These are phyloP conservation scores for Fusarium agapanthi DNA, from an alignment of 2,329 filamentous ascomycete genomes.

Conservation along the genomic window DNA sequence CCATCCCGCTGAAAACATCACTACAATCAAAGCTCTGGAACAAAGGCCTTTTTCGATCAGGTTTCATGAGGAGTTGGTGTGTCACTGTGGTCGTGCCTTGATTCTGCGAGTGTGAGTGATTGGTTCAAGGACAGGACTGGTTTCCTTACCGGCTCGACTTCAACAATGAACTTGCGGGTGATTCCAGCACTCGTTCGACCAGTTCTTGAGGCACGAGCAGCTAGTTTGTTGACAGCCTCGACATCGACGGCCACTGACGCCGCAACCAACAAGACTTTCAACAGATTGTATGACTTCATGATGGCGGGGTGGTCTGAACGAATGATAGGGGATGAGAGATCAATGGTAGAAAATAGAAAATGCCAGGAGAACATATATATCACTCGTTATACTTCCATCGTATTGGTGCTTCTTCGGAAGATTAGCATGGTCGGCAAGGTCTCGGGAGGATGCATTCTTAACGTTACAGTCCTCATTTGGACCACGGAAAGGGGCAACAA, in stretches of 20 bases:
- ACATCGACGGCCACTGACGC: constrained; percentile 12
- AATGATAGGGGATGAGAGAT: neutral
- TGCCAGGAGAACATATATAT: constrained; percentile 6
- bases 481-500: constrained; percentile 17
- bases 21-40: constrained; percentile 47
- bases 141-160: constrained; percentile 38
- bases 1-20: constrained; percentile 49
- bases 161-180: constrained; percentile 40
- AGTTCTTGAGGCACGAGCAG: neutral
- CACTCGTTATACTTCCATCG: neutral
- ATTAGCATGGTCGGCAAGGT: constrained; percentile 30
- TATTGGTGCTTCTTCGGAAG: constrained; percentile 32
- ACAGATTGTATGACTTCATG: constrained; percentile 32
- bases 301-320: neutral
- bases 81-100: constrained; percentile 26
- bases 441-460: constrained; percentile 32
- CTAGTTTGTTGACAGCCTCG: neutral
- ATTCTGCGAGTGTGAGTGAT: constrained; percentile 29
- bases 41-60: constrained; percentile 16
- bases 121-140: neutral
- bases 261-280: constrained; percentile 19
- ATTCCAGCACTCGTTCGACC: constrained; percentile 4
- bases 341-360: neutral
- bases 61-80: constrained; percentile 34
- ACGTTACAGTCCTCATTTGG: constrained; percentile 21